Evolutionary conservation across 345 rosid genomes (phyloP), one percentile per base, ranked within the genome.

Genomic region (Citropsis articulata): DNA sequence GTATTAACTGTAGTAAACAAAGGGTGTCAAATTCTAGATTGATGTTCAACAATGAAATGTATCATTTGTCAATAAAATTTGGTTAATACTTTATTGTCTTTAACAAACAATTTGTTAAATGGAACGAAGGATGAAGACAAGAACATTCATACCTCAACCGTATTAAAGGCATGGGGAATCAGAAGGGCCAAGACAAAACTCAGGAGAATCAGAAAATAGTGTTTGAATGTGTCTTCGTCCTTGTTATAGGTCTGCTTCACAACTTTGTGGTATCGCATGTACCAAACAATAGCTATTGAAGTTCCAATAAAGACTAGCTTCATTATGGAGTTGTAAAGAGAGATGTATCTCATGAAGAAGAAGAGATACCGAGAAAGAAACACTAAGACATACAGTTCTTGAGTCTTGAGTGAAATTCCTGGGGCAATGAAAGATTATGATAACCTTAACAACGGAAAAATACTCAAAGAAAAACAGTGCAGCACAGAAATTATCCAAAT

Each of bases 391-490:
- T 88, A 88, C 53, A 88, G 80, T 75, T 88, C 87, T 70, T 88
- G 89, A 66, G 88, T 83, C 77, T 83, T 86, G 19, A 83, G 84
- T 5, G 91, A 86, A 75, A 86, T 80, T 48, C 88, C 89, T 88
- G 85, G 36, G 35, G 21, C 71, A 66, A 22, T 33, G 28, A 79
- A 66, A 42, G 40, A 31, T 5, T 5, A 35, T 9, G 62, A 66
- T 72, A 72, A 24, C 22, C 63, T 35, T 40, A 56, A 31, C 56
- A 50, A 16, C 9, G 25, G 31, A 53, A 48, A 22, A 8, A 59
- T 36, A 18, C 71, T 24, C 40, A 14, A 2, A 4, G 56, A 33
- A 25, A 45, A 57, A 36, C 10, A 14, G 42, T 28, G 30, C 5
- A 63, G 61, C 40, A 30, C 28, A 50, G 8, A 69, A 42, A 27